phyloP scores from a whole-genome alignment of 139 green algal species.

The Nannochloris sp. region DNA sequence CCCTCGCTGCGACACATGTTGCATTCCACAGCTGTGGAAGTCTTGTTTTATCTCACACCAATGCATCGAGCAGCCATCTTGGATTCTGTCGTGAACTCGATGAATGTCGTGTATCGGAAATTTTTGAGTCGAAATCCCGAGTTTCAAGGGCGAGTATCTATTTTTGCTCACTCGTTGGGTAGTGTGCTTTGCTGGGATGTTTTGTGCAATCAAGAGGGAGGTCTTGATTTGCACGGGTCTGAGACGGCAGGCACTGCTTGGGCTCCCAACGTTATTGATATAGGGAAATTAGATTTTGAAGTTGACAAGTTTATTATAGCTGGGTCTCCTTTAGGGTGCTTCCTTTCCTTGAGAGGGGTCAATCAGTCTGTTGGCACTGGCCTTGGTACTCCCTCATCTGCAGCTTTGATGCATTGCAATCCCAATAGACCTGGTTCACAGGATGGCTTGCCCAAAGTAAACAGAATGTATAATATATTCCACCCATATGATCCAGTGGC shows the following conservation, averaged over 20 bases:
- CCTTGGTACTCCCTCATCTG: conserved; percentile 27
- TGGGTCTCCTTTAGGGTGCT: conserved; percentile 62
- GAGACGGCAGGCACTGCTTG: conserved; percentile 6
- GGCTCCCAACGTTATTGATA: not conserved
- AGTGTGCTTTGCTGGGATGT: conserved; percentile 65
- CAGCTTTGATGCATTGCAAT: conserved; percentile 6
- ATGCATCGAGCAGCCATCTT: conserved; percentile 53
- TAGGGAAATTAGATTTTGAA: conserved; percentile 22
- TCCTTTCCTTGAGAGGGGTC: conserved; percentile 53
- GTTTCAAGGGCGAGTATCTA: conserved; percentile 50
- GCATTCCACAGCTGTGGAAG: conserved; percentile 59
- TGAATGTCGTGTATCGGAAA: conserved; percentile 45
- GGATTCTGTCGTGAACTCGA: conserved; percentile 31
- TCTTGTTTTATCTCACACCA: conserved; percentile 68
- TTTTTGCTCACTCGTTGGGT: conserved; percentile 63
- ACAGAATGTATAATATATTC: conserved; percentile 54
- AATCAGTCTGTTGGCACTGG: conserved; percentile 15
- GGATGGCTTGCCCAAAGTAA: conserved; percentile 45
- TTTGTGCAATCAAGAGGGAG: conserved; percentile 50
- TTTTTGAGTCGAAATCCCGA: conserved; percentile 56
- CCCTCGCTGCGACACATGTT: conserved; percentile 35
- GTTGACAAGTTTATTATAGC: conserved; percentile 58
- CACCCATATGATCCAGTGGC: conserved; percentile 66
- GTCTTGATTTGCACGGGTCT: not conserved
- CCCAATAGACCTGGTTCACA: not conserved